These are phyloP conservation scores for Lotus japonicus DNA, from an alignment of 306 rosid genomes.

Conservation along the genomic window DNA sequence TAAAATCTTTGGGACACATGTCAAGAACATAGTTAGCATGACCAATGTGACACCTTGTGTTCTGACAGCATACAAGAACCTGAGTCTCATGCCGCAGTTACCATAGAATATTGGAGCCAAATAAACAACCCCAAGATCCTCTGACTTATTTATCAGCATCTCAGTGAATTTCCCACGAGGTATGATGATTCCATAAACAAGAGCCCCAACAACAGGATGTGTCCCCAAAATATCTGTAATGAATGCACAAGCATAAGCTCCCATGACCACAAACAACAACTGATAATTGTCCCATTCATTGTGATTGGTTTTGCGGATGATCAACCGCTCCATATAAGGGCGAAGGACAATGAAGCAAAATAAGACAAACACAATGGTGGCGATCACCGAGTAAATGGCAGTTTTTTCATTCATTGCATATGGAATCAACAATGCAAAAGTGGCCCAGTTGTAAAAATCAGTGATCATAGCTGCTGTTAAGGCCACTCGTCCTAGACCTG, in stretches of 20 bases:
- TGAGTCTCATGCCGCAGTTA: constrained; percentile 22
- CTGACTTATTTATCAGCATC: constrained; percentile 25
- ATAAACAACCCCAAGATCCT: constrained; percentile 20
- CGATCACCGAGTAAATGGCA: neutral
- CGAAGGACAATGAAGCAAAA: constrained; percentile 11
- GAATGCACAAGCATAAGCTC: constrained; percentile 11
- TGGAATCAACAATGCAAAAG: constrained; percentile 26
- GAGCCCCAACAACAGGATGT: constrained; percentile 39
- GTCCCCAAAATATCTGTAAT: constrained; percentile 35
- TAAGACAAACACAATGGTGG: neutral
- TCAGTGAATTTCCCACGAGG: constrained; percentile 37
- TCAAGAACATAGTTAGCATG: neutral
- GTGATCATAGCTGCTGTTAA: constrained; percentile 28
- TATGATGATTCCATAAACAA: constrained; percentile 31
- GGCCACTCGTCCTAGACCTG: constrained; percentile 29
- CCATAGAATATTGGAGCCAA: constrained; percentile 33
- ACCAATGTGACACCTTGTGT: neutral
- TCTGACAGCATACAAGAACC: neutral
- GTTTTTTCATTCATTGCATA: neutral
- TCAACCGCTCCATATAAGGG: constrained; percentile 5
- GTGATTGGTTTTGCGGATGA: neutral
- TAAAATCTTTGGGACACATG: constrained; percentile 25
- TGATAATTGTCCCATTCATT: constrained; percentile 22
- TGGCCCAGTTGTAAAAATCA: constrained; percentile 32
- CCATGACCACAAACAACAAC: constrained; percentile 22